Conservation (phyloP, 2,329 filamentous ascomycete genomes). For the Bipolaris zeicola region DNA sequence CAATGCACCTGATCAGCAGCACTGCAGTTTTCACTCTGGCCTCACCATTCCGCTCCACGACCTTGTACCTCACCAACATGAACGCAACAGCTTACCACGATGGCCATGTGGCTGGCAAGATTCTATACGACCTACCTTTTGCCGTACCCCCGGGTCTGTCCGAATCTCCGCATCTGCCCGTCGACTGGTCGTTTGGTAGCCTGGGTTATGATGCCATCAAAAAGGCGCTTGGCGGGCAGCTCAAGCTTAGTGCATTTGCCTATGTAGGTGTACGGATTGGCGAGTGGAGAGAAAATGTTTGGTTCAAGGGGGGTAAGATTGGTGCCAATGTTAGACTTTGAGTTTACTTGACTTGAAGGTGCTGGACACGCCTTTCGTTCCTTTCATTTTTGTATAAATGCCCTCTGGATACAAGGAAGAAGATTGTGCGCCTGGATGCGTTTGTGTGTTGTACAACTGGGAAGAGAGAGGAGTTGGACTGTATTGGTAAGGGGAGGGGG, state of each 20-base stretch:
- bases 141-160: constrained; percentile 75
- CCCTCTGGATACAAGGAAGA: not conserved
- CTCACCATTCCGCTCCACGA: constrained; percentile 76
- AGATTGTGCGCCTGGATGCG: not conserved
- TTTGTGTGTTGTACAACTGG: not conserved
- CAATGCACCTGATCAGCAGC: constrained; percentile 82
- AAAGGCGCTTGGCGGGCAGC: constrained; percentile 76
- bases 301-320: constrained; percentile 53
- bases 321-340: constrained; percentile 55
- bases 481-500: not conserved
- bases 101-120: constrained; percentile 76
- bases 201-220: constrained; percentile 83
- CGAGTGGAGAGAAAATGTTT: constrained; percentile 71
- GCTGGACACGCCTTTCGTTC: not conserved
- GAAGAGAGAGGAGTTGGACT: not conserved
- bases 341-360: not conserved
- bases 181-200: constrained; percentile 76
- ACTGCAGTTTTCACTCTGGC: constrained; percentile 82
- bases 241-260: constrained; percentile 80
- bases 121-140: constrained; percentile 76
- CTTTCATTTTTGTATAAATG: not conserved
- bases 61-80: constrained; percentile 76
- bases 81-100: constrained; percentile 89
- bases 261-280: constrained; percentile 76
- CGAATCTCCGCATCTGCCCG: constrained; percentile 76